phyloP scores from a whole-genome alignment of 768 basidiomycete genomes.

The Auricularia auricula-judae region DNA sequence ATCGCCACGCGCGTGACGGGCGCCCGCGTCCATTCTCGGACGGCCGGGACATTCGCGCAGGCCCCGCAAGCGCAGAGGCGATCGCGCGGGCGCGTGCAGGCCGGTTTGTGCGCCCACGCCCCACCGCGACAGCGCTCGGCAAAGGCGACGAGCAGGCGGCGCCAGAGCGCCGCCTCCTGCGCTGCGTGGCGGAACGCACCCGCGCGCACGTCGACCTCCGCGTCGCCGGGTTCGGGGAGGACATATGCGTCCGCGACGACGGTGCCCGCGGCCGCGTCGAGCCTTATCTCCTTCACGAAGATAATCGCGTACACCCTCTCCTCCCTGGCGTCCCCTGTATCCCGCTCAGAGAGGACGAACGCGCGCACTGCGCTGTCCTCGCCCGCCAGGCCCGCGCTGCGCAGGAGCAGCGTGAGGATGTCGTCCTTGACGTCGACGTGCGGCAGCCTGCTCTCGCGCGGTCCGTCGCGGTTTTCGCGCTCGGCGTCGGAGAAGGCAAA shows the following conservation, averaged over 20 bases:
- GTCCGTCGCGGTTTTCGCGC: neutral
- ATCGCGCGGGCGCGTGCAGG: neutral
- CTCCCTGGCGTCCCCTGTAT: neutral
- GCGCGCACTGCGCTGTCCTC: neutral
- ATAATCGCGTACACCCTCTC: neutral
- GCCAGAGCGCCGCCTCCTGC: neutral
- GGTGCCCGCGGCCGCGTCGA: neutral
- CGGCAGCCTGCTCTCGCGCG: neutral
- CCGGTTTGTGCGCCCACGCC: neutral
- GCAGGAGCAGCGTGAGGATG: neutral
- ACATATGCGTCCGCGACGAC: neutral
- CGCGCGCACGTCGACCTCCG: neutral
- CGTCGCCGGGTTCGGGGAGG: neutral
- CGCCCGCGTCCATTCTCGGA: neutral
- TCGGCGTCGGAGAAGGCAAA: neutral
- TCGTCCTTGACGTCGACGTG: neutral
- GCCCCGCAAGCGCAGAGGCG: neutral
- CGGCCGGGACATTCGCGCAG: neutral
- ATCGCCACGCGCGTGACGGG: neutral
- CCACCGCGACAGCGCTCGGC: neutral
- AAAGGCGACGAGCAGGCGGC: neutral
- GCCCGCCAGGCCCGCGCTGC: neutral
- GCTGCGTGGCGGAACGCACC: neutral
- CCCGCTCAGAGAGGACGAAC: neutral
- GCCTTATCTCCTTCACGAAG: neutral